A percentile compares a stretch with the other conserved stretches of the same genome.
Conservation (phyloP, 2,329 filamentous ascomycete species). For the Pseudogymnoascus sp. region DNA sequence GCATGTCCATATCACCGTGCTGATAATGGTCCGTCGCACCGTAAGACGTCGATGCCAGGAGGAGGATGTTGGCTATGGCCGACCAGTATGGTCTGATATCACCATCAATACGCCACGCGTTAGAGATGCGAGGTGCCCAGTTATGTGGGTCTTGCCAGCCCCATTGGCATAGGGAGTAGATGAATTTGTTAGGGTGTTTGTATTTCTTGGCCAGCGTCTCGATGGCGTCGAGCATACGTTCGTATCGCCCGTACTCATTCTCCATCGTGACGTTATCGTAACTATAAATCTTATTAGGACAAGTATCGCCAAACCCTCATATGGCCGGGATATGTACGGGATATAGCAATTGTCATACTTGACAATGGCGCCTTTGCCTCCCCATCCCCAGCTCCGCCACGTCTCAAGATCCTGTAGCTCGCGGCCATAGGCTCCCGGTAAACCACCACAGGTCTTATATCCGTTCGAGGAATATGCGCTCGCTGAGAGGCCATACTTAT, state of each 20-base stretch:
- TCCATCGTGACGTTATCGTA: slow-evolving; percentile 23
- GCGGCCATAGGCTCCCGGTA: slow-evolving; percentile 19
- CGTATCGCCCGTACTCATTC: slow-evolving; percentile 23
- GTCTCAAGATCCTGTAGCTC: slow-evolving; percentile 19
- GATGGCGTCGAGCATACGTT: slow-evolving; percentile 21
- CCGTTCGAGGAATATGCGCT: not conserved
- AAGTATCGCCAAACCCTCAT: not conserved
- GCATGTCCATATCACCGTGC: slow-evolving; percentile 8
- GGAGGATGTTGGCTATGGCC: slow-evolving; percentile 15
- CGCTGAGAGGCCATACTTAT: not conserved
- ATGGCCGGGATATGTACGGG: slow-evolving; percentile 10
- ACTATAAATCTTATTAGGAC: not conserved
- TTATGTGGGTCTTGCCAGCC: slow-evolving; percentile 32
- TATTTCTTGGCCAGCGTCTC: slow-evolving; percentile 2
- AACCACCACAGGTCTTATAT: slow-evolving; percentile 18
- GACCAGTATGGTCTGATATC: slow-evolving; percentile 28
- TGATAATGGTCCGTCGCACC: not conserved
- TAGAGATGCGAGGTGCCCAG: slow-evolving; percentile 19
- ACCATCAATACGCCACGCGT: slow-evolving; percentile 25
- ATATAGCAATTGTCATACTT: slow-evolving; percentile 25
- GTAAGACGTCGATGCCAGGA: not conserved
- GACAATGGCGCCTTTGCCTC: slow-evolving; percentile 13
- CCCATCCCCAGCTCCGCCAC: slow-evolving; percentile 18
- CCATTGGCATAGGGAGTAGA: slow-evolving; percentile 32
- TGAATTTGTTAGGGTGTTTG: slow-evolving; percentile 14